Base-by-base conservation (phyloP, 495 filamentous ascomycete species). In the Neurospora sp. region DNA sequence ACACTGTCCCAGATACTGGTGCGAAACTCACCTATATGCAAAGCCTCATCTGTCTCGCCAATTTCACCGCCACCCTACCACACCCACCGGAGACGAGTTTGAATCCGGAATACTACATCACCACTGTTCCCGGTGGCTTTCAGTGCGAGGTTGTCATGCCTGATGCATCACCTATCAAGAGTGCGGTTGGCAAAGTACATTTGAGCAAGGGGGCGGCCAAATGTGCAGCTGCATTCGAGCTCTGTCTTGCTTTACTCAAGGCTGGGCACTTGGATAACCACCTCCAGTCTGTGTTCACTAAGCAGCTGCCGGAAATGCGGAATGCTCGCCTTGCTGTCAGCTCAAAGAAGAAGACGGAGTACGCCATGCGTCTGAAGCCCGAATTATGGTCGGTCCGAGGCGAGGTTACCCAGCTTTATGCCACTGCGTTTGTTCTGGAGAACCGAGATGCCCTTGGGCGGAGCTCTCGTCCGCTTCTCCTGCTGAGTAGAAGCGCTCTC, bases 271-370 rank as follows among this genome's bases (percentile, higher is more conserved):
- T 99, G 0, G 90, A 97, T 81, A 86, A 88, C 7, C 81, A 93
- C 76, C 85, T 98, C 10, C 84, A 90, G 70, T 92, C 96, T 0
- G 88, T 87, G 4, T 92, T 92, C 72, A 89, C 87, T 34, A 95
- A 92, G 76, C 85, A 89, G 48, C 83, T 94, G 3, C 94, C 93
- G 4, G 88, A 85, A 8, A 97, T 97, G 93, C 87, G 93, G 59
- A 98, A 98, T 81, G 94, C 96, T 2, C 88, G 89, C n/a, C 83
- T 99, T 17, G 94, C 96, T 0, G 84, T 98, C 62, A 91, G 90
- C 73, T 90, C 87, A 36, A 94, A 92, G 73, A 93, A 92, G 77
- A 89, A 85, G 43, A 88, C 88, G 24, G 83, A 89, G 66, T 99
- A 98, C 78, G 80, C 77, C 10, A 96, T 95, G 92, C 87, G 87